Percentiles rank a stretch among this genome's conserved stretches.
phyloP scores from a whole-genome alignment of 2,329 filamentous ascomycete species.

The Sordariomycetes sp. region DNA sequence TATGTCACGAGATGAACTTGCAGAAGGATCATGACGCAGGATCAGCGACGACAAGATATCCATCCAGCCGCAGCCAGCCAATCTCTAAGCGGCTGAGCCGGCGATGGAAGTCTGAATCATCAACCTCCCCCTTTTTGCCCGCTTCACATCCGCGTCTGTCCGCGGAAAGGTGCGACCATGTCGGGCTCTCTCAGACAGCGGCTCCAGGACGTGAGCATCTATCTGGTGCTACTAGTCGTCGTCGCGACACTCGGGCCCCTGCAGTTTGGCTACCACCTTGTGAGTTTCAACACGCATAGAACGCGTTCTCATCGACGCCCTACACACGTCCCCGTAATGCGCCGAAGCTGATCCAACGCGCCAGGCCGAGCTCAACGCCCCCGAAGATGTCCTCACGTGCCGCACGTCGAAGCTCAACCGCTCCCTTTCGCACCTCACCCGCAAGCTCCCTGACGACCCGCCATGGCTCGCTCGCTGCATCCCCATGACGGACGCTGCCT shows the following conservation, averaged over 20 bases:
- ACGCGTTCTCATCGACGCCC: neutral
- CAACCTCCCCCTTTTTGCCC: neutral
- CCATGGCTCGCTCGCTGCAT: slow-evolving; percentile 62
- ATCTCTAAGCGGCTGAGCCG: neutral
- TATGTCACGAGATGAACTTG: neutral
- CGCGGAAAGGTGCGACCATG: neutral
- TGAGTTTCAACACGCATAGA: slow-evolving; percentile 25
- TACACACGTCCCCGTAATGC: slow-evolving; percentile 5
- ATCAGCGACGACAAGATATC: neutral
- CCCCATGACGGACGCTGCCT: slow-evolving; percentile 68
- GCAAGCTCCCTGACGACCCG: slow-evolving; percentile 10
- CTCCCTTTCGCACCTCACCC: slow-evolving; percentile 14
- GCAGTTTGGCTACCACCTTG: slow-evolving; percentile 89
- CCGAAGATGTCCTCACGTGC: slow-evolving; percentile 87
- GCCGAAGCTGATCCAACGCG: neutral
- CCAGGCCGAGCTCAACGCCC: slow-evolving; percentile 88
- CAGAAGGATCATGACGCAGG: neutral
- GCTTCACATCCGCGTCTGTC: neutral
- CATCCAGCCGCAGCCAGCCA: neutral
- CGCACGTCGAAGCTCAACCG: slow-evolving; percentile 35
- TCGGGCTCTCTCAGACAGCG: neutral
- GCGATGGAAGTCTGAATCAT: neutral
- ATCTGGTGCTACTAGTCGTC: slow-evolving; percentile 63
- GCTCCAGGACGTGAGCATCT: slow-evolving; percentile 23
- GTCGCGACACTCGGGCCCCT: slow-evolving; percentile 75